Evolutionary conservation across 164 flowering plant genomes (phyloP).

Genomic region (Magnolia sinica): DNA sequence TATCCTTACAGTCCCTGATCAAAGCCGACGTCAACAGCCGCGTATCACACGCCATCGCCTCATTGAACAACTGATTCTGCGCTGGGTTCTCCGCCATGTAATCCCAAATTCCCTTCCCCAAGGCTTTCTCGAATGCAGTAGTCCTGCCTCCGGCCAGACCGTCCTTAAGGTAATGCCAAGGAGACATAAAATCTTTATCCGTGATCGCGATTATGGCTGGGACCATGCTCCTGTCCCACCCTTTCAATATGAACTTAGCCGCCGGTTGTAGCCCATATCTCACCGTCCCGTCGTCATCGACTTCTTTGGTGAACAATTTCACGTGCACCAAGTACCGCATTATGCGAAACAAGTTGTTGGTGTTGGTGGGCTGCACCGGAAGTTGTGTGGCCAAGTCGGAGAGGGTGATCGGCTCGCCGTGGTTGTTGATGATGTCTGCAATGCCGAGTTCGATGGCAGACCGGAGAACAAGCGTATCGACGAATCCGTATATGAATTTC

Average conservation of each 20-base stretch:
- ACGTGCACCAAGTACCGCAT: constrained; percentile 30
- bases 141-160: neutral
- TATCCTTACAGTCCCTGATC: constrained; percentile 10
- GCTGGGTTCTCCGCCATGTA: constrained; percentile 19
- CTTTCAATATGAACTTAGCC: constrained; percentile 16
- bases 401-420: constrained; percentile 35
- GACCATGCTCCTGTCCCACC: constrained; percentile 18
- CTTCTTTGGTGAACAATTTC: constrained; percentile 16
- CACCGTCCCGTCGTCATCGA: neutral
- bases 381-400: constrained; percentile 23
- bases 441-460: constrained; percentile 36
- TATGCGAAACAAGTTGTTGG: constrained; percentile 18
- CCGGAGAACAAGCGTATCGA: constrained; percentile 29
- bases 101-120: constrained; percentile 30
- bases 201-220: constrained; percentile 7
- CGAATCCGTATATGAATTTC: constrained; percentile 26
- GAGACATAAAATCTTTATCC: constrained; percentile 21
- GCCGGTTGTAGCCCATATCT: constrained; percentile 18
- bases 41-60: constrained; percentile 30
- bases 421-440: constrained; percentile 41
- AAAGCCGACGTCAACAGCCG: constrained; percentile 14
- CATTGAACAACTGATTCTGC: constrained; percentile 23
- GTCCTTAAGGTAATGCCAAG: constrained; percentile 17
- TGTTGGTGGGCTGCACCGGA: constrained; percentile 8
- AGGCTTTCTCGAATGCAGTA: constrained; percentile 28